Evolutionary conservation across 768 basidiomycete species (phyloP).

Genomic region (Macrolepiota fuliginosa): DNA sequence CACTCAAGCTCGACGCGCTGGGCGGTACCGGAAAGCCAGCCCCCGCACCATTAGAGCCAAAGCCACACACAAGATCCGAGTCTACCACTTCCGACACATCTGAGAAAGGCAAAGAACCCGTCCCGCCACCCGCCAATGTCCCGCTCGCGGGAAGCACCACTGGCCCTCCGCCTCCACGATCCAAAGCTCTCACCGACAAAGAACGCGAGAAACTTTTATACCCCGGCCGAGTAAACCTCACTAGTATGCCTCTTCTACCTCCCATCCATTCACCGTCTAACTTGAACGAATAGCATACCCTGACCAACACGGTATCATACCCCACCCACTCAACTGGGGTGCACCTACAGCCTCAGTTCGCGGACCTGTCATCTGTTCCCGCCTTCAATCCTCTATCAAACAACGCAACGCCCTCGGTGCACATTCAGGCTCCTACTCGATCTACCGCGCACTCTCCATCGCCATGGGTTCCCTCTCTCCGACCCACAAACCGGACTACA

Average conservation of each 20-base stretch:
- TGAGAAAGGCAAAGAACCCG: background rate
- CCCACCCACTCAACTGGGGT: conserved; percentile 82
- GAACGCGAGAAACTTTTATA: conserved; percentile 77
- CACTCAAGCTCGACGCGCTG: conserved; percentile 51
- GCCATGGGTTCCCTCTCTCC: conserved; percentile 84
- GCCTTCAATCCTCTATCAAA: conserved; percentile 81
- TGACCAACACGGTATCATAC: conserved; percentile 87
- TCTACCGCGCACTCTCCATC: conserved; percentile 91
- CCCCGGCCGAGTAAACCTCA: conserved; percentile 78
- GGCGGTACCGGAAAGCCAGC: conserved; percentile 22
- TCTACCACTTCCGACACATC: conserved; percentile 23
- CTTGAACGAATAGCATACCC: conserved; percentile 86
- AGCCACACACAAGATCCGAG: conserved; percentile 23
- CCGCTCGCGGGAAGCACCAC: conserved; percentile 19
- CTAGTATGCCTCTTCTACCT: conserved; percentile 53
- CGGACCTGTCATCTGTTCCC: conserved; percentile 88
- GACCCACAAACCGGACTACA: conserved; percentile 79
- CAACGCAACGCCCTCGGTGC: conserved; percentile 93
- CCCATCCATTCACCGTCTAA: conserved; percentile 4
- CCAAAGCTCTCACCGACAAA: conserved; percentile 39
- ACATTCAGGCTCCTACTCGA: conserved; percentile 90
- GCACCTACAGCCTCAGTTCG: conserved; percentile 59
- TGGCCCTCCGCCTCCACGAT: conserved; percentile 8
- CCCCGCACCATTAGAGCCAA: conserved; percentile 28
- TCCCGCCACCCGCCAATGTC: conserved; percentile 3